Conservation (phyloP, 148 eudicot genomes). For the Vaccinium macrocarpon region DNA sequence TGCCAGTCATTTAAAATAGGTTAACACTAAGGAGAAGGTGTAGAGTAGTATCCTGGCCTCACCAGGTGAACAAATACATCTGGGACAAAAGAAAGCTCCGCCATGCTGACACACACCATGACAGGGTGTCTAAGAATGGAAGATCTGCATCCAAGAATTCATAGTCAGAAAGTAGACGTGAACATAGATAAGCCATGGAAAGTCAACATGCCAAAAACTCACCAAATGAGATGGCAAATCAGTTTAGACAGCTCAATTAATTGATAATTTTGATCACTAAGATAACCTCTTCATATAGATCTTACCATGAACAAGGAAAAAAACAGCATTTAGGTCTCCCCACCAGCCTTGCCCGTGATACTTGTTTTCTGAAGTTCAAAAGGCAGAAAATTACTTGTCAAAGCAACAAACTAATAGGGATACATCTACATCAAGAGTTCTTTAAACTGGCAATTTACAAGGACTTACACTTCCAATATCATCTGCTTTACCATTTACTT, state of each 20-base stretch:
- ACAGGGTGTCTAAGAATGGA: not conserved
- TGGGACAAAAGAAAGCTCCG: not conserved
- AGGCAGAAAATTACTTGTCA: not conserved
- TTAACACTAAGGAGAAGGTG: constrained; percentile 3
- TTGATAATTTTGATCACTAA: not conserved
- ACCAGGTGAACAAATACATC: constrained; percentile 8
- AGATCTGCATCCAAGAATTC: constrained; percentile 3
- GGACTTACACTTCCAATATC: constrained; percentile 38
- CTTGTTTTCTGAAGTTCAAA: constrained; percentile 35
- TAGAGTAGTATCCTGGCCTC: constrained; percentile 12
- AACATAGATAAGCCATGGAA: constrained; percentile 2
- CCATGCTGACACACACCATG: not conserved
- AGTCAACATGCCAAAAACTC: constrained; percentile 8
- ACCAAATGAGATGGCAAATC: not conserved
- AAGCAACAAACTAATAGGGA: not conserved
- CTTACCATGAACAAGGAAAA: constrained; percentile 11
- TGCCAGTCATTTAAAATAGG: not conserved
- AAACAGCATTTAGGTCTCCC: constrained; percentile 31
- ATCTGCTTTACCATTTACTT: constrained; percentile 39
- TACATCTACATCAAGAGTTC: not conserved
- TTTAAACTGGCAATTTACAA: not conserved
- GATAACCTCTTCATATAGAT: not conserved
- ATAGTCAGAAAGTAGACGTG: not conserved
- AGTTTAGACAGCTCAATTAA: not conserved
- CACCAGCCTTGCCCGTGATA: constrained; percentile 30